These are phyloP conservation scores for Teratosphaeriaceae sp. DNA, from an alignment of 2,329 filamentous ascomycete species.

Conservation along the genomic window DNA sequence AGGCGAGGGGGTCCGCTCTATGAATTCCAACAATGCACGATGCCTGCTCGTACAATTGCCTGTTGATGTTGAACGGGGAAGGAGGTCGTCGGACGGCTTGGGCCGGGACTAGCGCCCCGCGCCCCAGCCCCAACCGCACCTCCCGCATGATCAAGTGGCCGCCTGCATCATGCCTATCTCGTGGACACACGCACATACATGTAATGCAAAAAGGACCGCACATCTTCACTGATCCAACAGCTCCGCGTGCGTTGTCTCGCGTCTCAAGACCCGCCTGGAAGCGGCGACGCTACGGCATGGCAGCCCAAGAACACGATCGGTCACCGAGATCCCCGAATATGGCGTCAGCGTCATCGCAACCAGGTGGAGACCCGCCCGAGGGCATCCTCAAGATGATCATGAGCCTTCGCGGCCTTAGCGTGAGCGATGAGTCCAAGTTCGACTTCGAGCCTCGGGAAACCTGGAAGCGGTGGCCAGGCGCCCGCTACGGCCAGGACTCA, in stretches of 20 bases:
- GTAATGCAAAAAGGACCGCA: not conserved
- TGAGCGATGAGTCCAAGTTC: constrained; percentile 6
- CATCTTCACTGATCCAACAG: not conserved
- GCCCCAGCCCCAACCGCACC: not conserved
- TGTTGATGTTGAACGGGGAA: too few relatives aligned
- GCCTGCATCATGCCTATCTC: not conserved
- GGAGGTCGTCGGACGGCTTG: too few relatives aligned
- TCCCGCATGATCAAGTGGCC: not conserved
- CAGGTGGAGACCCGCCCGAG: not conserved
- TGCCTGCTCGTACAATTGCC: too few relatives aligned
- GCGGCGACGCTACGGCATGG: not conserved
- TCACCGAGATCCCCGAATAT: too few relatives aligned
- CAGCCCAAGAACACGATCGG: too few relatives aligned
- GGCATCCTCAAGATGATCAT: constrained; percentile 9
- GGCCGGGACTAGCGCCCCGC: too few relatives aligned
- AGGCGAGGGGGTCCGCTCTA: too few relatives aligned
- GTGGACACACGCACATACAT: too few relatives aligned
- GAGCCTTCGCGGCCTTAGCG: constrained; percentile 7
- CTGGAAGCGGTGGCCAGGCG: constrained; percentile 5
- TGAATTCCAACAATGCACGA: too few relatives aligned
- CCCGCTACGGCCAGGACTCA: constrained; percentile 9
- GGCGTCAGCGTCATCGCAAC: not conserved
- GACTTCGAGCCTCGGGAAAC: constrained; percentile 6
- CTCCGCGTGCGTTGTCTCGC: not conserved
- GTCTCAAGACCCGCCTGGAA: not conserved